Conservation (phyloP, 176 grass and related monocot genomes). For the Pontederia paniculata region DNA sequence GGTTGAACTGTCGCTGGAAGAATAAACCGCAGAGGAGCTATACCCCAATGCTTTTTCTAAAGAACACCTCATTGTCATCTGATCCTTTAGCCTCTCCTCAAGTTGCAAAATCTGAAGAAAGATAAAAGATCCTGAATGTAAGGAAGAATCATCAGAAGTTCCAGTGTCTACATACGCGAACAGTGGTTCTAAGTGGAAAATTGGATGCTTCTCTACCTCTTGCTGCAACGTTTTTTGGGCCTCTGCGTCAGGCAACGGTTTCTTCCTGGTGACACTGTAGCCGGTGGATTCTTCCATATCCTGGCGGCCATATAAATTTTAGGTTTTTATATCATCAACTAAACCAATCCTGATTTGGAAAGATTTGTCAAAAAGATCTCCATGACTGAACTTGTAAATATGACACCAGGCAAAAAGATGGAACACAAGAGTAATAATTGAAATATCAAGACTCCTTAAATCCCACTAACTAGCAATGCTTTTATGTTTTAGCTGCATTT, state of each 20-base stretch:
- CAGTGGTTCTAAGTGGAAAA: background rate
- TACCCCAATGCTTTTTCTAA: conserved; percentile 77
- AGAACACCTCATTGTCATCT: conserved; percentile 50
- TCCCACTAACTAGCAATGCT: no score
- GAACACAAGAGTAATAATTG: no score
- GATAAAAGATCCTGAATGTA: background rate
- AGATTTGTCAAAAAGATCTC: no score
- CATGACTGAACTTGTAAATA: no score
- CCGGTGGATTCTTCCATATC: conserved; percentile 27
- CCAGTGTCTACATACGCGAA: background rate
- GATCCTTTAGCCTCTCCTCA: conserved; percentile 77
- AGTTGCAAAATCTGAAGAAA: conserved; percentile 58
- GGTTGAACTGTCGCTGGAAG: conserved; percentile 40
- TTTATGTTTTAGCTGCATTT: no score
- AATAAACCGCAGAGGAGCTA: conserved; percentile 31
- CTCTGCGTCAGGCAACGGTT: conserved; percentile 29
- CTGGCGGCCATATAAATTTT: conserved; percentile 11
- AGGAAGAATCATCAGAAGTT: background rate
- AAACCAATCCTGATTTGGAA: no score
- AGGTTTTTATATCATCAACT: no score
- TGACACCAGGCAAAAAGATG: no score
- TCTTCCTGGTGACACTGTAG: conserved; percentile 26
- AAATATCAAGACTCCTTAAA: no score
- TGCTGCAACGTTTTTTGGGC: conserved; percentile 55
- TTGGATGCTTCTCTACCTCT: conserved; percentile 48